Evolutionary conservation across 768 basidiomycete genomes (phyloP), one percentile per base, ranked within the genome.

Genomic region (Phanerochaete carnosa): DNA sequence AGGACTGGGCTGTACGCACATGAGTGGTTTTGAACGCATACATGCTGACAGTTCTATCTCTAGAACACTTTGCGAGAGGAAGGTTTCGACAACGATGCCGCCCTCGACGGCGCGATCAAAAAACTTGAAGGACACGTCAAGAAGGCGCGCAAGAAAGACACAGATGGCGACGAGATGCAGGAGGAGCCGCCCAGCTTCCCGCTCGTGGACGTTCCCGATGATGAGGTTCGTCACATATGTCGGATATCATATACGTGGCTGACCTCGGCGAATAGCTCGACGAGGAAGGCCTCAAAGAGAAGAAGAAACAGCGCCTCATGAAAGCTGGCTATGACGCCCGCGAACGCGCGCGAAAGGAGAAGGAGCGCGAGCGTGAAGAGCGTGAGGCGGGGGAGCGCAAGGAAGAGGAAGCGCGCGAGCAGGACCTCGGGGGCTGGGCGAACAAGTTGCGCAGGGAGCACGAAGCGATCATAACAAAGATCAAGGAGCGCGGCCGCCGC

Each of bases 261-360:
- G 3, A 45, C 39, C 46, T 45, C 39, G 8, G 19, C 1, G 28
- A 3, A 19, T 60, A 93, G 89, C 80, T 94, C 8, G 92, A 93
- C 66, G 95, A 98, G 69, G 95, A 96, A 43, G 82, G 87, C 26
- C 71, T 98, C 35, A 98, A 92, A 71, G 97, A 99, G 74, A 99
- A 98, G 77, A 88, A 87, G 68, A 92, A 89, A 68, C 97, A 99
- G 71, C 90, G 87, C 65, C 80, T 98, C 32, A 77, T 95, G 77
- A 98, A 97, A 72, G 94, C 95, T 0, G 93, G 92, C 0, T 95
- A 89, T 72, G 96, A 98, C 60, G 94, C 95, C 0, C 88, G 97
- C 23, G 84, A 86, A 33, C 87, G 93, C 1, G 85, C 86, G 0
- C 84, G 90, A 66, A 86, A 86, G 29, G 96, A 98, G 73, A 97